Base-by-base conservation (phyloP, 2,329 filamentous ascomycete genomes). In the Aspergillus ochraceoroseus region DNA sequence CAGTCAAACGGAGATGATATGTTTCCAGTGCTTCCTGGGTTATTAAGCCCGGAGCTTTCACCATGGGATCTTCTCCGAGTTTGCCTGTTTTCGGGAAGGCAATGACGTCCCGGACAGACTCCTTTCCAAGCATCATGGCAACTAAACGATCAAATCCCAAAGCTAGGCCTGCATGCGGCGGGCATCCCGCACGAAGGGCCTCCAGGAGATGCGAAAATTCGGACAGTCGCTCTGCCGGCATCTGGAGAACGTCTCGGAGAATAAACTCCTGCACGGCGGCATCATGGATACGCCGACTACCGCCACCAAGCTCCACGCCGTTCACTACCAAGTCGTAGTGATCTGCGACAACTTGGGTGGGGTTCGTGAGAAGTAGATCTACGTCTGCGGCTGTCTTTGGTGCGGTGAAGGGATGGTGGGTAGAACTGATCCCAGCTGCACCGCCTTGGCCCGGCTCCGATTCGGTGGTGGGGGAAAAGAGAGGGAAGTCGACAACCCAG, bases 281-380 rank as follows among this genome's bases (percentile, higher is more conserved):
- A 29, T 84, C 76, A 65, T 98, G 92, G 41, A 96, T 95, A 74
- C 92, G 86, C 9, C 87, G 79, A 62, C 86, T 94, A 22, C 92
- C 94, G 7, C 92, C 92, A 17, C 92, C 92, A 1, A 98, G 76
- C 65, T 98, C 92, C 4, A 95, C 80, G 3, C 92, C 92, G 60
- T 98, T 98, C 54, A 96, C 78, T 0, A 98, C 90, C 9, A 98
- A 79, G 55, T 98, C 92, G 66, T 95, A 98, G 60, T 95, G 89
- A 55, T 94, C 90, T 3, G 85, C 94, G 52, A 76, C 78, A 1
- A 80, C 87, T 32, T 74, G 66, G 1, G 87, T 72, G 0, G 92
- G 90, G 27, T 88, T 74, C 0, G 74, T 80, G 25, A 80, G 71
- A 1, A 96, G 77, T 0, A 87, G 66, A 26, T 87, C 82, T 11